A percentile compares a stretch with the other conserved stretches of the same genome.
These are phyloP conservation scores for Colletotrichum gloeosporioides DNA, from an alignment of 2,329 filamentous ascomycete genomes.

Conservation along the genomic window DNA sequence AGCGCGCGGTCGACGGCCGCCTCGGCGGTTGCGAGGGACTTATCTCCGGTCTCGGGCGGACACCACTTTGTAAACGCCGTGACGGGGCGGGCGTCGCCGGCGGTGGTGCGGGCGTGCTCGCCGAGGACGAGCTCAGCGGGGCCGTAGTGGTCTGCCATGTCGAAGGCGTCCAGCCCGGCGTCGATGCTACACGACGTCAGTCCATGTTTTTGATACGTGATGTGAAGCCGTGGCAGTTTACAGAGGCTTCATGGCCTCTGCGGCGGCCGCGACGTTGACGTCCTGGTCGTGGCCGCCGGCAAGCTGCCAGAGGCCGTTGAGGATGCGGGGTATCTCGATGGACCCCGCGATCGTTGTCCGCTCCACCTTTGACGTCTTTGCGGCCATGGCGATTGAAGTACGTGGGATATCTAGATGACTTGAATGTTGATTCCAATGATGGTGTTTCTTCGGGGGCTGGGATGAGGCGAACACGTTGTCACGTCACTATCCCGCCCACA, in stretches of 20 bases:
- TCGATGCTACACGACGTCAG: background rate
- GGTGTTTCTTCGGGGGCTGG: background rate
- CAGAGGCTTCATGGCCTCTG: background rate
- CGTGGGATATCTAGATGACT: background rate
- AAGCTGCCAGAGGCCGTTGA: constrained; percentile 17
- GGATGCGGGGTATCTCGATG: constrained; percentile 19
- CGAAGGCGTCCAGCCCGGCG: constrained; percentile 31
- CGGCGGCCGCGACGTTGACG: background rate
- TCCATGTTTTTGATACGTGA: background rate
- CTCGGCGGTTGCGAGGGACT: background rate
- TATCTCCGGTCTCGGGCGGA: constrained; percentile 5
- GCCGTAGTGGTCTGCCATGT: constrained; percentile 43
- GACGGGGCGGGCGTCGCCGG: background rate
- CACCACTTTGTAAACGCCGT: constrained; percentile 15
- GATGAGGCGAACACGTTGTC: rapidly evolving
- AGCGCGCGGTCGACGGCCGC: constrained; percentile 1
- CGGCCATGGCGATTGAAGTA: background rate
- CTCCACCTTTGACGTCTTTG: background rate
- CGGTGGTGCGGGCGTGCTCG: background rate
- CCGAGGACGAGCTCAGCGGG: constrained; percentile 12
- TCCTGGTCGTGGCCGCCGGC: constrained; percentile 6
- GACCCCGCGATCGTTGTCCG: constrained; percentile 11
- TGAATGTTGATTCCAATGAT: background rate
- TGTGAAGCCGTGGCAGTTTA: too few species aligned
- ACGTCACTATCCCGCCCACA: background rate